Conservation (phyloP, 2,329 filamentous ascomycete genomes). For the Aspergillus aculeatinus region DNA sequence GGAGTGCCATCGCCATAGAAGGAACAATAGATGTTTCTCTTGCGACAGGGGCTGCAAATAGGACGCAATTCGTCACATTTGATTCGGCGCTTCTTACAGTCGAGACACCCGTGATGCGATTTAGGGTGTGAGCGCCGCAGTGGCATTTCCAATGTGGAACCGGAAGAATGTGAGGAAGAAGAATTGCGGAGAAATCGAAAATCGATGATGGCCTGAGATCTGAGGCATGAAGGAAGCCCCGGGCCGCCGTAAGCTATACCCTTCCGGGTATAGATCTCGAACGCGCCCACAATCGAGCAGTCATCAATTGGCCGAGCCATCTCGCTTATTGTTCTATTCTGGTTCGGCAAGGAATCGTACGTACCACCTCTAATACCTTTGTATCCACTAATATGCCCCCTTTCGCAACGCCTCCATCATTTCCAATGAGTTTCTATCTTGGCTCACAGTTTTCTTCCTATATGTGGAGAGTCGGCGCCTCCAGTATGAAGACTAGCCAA, state of each 20-base stretch:
- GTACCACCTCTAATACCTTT: not conserved
- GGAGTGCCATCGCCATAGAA: constrained; percentile 5
- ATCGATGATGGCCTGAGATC: not conserved
- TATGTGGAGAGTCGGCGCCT: not conserved
- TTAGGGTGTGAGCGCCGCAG: constrained; percentile 12
- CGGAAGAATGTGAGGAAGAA: not conserved
- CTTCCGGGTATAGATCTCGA: not conserved
- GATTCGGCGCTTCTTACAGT: constrained; percentile 18
- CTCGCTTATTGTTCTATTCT: not conserved
- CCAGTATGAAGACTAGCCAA: not conserved
- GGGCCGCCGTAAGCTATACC: not conserved
- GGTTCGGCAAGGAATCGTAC: not conserved
- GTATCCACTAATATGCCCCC: not conserved
- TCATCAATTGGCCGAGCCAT: not conserved
- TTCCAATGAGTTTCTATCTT: not conserved
- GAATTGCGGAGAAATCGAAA: not conserved
- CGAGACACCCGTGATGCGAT: constrained; percentile 15
- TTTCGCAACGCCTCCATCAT: not conserved
- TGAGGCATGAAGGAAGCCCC: not conserved
- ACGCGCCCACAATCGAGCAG: not conserved
- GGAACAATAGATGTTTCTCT: constrained; percentile 3
- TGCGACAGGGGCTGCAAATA: constrained; percentile 10
- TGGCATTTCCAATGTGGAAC: constrained; percentile 5
- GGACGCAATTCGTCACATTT: constrained; percentile 19
- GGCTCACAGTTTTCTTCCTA: not conserved